Base-by-base conservation (phyloP, 176 grass and related monocot genomes). In the Avena sativa region DNA sequence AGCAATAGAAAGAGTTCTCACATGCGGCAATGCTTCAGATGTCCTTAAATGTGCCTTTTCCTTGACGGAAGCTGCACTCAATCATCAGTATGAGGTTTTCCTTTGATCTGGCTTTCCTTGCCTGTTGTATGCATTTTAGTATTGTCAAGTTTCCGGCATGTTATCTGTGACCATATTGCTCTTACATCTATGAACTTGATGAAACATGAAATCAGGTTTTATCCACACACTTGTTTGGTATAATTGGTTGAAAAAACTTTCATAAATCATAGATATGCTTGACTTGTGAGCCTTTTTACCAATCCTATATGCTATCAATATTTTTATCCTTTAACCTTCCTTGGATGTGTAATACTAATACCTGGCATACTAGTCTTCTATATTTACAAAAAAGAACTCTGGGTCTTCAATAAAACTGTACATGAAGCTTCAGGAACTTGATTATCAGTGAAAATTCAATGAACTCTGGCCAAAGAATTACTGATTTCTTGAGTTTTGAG, bases 31-130 rank as follows among this genome's bases (percentile, higher is more conserved):
- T 87, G 93, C 93, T 66, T 89, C 93, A 55, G 93, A 88, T 93
- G 84, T 95, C 74, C 86, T 95, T 65, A 73, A 53, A 85, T 66
- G 92, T 87, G 91, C 93, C 81, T 95, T 93, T 91, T 64, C 79
- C 78, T 82, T 88, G 80, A 95, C 93, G 38, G 91, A 95, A 84
- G 83, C 83, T 84, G 86, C 89, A 89, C 81, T 95, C 80, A 74
- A 87, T 85, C 91, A 95, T 91, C 86, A 93, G 80, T 95, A 89
- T 70, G 93, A 95, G 93, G 93, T 95, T 84, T 83, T 91, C 74
- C 83, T 69, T 73, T 86, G 91, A 83, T 81, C 85, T 85, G 34
- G 46, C 76, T 85, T 85, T 85, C 59, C 59, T 85, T 40, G 28
- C 20, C 59, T 71, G 20, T 1, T 53, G 19, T 44, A 40, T 20